These are phyloP conservation scores for Phytophthora brassicae DNA, from an alignment of 352 stramenopile species.

Conservation along the genomic window DNA sequence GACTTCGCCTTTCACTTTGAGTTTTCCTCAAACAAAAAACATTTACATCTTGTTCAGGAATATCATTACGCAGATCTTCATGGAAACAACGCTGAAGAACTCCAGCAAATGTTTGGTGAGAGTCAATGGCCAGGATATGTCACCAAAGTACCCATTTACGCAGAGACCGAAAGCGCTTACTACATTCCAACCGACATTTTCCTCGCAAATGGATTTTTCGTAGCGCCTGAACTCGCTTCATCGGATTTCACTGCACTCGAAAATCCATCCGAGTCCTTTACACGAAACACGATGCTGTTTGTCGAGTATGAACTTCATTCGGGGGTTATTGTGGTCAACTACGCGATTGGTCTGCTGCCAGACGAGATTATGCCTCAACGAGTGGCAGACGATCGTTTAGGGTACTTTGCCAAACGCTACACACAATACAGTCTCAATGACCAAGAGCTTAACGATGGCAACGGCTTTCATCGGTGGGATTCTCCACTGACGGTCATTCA, in stretches of 20 bases:
- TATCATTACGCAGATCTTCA: slow-evolving; percentile 50
- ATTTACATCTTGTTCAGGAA: slow-evolving; percentile 58
- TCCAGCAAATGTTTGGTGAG: slow-evolving; percentile 56
- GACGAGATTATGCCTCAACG: slow-evolving; percentile 54
- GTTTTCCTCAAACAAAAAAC: slow-evolving; percentile 25
- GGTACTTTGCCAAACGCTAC: slow-evolving; percentile 78
- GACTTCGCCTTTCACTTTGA: slow-evolving; percentile 79
- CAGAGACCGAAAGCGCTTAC: slow-evolving; percentile 59
- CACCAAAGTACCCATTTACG: slow-evolving; percentile 53
- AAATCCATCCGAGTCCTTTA: slow-evolving; percentile 53
- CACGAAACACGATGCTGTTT: slow-evolving; percentile 68
- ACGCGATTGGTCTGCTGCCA: slow-evolving; percentile 72
- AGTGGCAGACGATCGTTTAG: slow-evolving; percentile 74
- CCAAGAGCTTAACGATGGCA: slow-evolving; percentile 24
- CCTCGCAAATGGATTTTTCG: slow-evolving; percentile 76
- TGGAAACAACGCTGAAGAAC: slow-evolving; percentile 40
- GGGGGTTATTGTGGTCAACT: slow-evolving; percentile 60
- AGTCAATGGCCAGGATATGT: slow-evolving; percentile 71
- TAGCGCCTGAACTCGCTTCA: slow-evolving; percentile 45
- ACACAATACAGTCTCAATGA: slow-evolving; percentile 53
- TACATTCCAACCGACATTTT: slow-evolving; percentile 57
- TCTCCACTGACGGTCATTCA: slow-evolving; percentile 69
- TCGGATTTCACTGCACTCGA: slow-evolving; percentile 24
- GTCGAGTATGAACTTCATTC: slow-evolving; percentile 75
- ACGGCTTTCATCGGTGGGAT: slow-evolving; percentile 59